phyloP scores from a whole-genome alignment of 2,329 filamentous ascomycete species.

The Dactylellina haptotyla region DNA sequence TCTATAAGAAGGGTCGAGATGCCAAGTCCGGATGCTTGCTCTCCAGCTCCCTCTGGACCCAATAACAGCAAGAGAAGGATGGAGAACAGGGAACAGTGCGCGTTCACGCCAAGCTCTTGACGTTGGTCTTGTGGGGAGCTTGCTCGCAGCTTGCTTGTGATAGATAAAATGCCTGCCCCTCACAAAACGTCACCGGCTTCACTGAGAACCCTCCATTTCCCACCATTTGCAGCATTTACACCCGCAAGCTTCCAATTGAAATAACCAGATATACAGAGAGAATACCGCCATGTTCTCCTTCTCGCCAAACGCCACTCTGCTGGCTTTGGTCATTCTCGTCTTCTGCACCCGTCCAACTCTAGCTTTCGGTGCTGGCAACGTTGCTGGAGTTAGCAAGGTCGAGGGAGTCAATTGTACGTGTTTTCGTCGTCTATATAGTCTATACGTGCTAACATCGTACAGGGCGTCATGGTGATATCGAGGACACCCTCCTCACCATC shows the following conservation, averaged over 20 bases:
- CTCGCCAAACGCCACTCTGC: slow-evolving; percentile 58
- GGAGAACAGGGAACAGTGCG: too few species aligned
- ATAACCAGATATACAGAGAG: background rate
- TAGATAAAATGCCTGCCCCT: background rate
- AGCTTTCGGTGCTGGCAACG: slow-evolving; percentile 89
- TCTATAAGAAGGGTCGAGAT: background rate
- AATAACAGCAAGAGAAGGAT: too few species aligned
- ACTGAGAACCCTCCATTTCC: background rate
- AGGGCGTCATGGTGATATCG: slow-evolving; percentile 87
- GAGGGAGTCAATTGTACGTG: slow-evolving; percentile 82
- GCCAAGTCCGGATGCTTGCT: too few species aligned
- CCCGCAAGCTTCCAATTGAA: background rate
- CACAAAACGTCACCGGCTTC: slow-evolving; percentile 2
- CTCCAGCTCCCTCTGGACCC: too few species aligned
- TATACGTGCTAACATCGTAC: background rate
- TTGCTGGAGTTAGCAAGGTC: slow-evolving; percentile 80
- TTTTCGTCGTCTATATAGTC: slow-evolving; percentile 24
- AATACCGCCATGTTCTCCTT: slow-evolving; percentile 31
- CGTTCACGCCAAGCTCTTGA: slow-evolving; percentile 2
- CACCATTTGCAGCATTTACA: background rate
- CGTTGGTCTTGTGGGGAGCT: background rate
- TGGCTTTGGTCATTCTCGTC: slow-evolving; percentile 72
- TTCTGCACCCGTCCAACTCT: slow-evolving; percentile 74
- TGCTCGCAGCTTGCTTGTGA: background rate
- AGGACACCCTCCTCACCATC: slow-evolving; percentile 84